Base-by-base conservation (phyloP, 352 stramenopile species). In the Globisporangium nagaii region DNA sequence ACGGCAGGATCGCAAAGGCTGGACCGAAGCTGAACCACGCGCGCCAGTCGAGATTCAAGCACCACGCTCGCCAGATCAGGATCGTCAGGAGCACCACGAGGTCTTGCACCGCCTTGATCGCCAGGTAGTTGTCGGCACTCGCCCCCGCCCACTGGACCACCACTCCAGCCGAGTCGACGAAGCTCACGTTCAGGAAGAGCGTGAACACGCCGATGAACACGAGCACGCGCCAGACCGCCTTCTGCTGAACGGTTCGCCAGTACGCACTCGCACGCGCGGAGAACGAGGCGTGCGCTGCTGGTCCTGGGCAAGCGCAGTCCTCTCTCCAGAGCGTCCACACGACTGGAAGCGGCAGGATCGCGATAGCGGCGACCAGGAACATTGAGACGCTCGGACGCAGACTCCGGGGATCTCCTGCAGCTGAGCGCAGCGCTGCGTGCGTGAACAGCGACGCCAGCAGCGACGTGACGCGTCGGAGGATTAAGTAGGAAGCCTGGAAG, bases 231-330 rank as follows among this genome's bases (percentile, higher is more conserved):
- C 73, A 81, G 49, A 79, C 61, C 0, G 71, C 73, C 40, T 79
- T 80, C 47, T 81, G 70, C 44, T 80, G 70, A 54, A 81, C 65
- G 49, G 76, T 67, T 41, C 65, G 67, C 73, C 68, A 79, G 64
- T 50, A 49, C 15, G 25, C 25, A 59, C 57, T 8, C 57, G 60
- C 2, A 50, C 34, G 32, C 8, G 34, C 35, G 35, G 22, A 66
- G 5, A 69, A 60, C 42, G 66, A 73, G 36, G 77, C 34, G 0
- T 65, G 53, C 1, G 58, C 72, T 9, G 22, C 6, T 30, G 13
- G 6, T 6, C 22, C 37, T 45, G 3, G 11, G 17, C 27, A 31
- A 20, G n/a, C 15, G 11, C 22, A 13, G 27, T 58, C 51, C 50
- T 58, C 51, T 27, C n/a, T 39, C 70, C 70, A 84, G 36, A 56